Percentiles rank a stretch among this genome's conserved stretches.
Conservation (phyloP, 805 yeast genomes). For the Zygosaccharomyces gambellarensis region DNA sequence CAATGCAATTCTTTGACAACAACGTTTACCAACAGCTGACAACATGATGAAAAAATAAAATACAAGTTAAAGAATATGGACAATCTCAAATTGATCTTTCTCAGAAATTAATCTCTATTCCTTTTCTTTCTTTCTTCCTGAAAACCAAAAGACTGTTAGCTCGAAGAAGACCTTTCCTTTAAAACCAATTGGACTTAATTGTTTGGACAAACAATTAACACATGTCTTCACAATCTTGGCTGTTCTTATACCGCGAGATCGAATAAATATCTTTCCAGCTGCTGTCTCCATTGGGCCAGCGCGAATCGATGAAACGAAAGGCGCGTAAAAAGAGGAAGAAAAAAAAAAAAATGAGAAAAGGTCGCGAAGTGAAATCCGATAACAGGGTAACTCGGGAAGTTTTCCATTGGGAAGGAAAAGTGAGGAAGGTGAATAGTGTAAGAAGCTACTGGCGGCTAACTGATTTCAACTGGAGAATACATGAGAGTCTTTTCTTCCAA, state of each 20-base stretch:
- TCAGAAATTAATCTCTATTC: too few relatives aligned
- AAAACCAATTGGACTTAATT: not conserved
- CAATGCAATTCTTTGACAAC: constrained; percentile 2
- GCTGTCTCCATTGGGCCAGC: constrained; percentile 5
- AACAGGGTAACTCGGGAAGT: not conserved
- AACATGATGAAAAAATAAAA: constrained; percentile 5
- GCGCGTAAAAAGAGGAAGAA: not conserved
- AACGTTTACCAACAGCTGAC: constrained; percentile 13
- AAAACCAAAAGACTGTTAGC: not conserved
- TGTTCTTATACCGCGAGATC: constrained; percentile 5
- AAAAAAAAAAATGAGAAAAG: not conserved
- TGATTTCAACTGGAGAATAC: too few relatives aligned
- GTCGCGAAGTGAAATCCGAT: constrained; percentile 3
- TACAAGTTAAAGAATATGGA: not conserved
- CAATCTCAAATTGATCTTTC: not conserved
- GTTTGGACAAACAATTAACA: not conserved
- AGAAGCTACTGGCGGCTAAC: too few relatives aligned
- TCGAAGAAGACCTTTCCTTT: too few relatives aligned
- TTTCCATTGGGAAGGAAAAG: not conserved
- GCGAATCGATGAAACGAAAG: constrained; percentile 1
- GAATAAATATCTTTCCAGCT: not conserved
- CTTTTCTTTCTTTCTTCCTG: not conserved
- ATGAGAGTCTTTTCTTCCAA: too few relatives aligned
- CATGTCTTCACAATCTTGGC: not conserved
- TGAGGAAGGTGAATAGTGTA: not conserved